Percentiles rank a stretch among this genome's conserved stretches.
phyloP scores from a whole-genome alignment of 73 alveolate genomes.

The Uronychia setigera region DNA sequence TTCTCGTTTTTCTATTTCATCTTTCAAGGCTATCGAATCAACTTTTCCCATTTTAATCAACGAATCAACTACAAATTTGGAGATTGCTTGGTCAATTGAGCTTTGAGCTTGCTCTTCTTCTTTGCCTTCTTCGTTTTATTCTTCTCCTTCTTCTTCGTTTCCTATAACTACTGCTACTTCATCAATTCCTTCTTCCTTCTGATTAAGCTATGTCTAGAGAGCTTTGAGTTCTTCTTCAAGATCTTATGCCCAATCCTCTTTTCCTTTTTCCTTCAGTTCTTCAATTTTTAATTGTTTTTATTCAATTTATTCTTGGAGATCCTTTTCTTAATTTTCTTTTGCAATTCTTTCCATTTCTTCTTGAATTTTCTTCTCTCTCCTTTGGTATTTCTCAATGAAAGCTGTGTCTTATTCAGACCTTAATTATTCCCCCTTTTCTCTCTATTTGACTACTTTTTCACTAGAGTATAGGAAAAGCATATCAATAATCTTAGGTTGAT shows the following conservation, averaged over 20 bases:
- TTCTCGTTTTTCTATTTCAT: conserved; percentile 3
- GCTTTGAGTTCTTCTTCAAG: conserved; percentile 4
- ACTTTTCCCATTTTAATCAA: conserved; percentile 4
- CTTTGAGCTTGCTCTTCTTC: conserved; percentile 22
- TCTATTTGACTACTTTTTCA: conserved; percentile 12
- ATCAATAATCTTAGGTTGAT: conserved; percentile 35
- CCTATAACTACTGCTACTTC: conserved; percentile 14
- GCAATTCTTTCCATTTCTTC: conserved; percentile 24
- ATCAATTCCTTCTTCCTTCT: conserved; percentile 3
- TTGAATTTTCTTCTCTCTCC: neutral
- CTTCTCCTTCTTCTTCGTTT: conserved; percentile 3
- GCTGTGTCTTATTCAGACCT: neutral
- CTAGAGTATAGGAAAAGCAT: conserved; percentile 22
- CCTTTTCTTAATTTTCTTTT: conserved; percentile 1
- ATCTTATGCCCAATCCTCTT: conserved; percentile 13
- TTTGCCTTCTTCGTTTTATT: conserved; percentile 1
- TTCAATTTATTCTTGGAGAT: neutral
- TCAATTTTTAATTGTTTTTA: conserved; percentile 11
- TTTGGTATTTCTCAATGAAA: conserved; percentile 14
- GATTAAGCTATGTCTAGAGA: neutral
- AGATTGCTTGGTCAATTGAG: conserved; percentile 16
- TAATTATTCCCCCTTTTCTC: conserved; percentile 14
- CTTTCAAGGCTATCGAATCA: neutral
- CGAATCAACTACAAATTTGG: conserved; percentile 5
- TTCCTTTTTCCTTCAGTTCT: neutral